A percentile compares a stretch with the other conserved stretches of the same genome.
Evolutionary conservation across 208 protist species (phyloP).

Genomic region (Leishmania guyanensis): DNA sequence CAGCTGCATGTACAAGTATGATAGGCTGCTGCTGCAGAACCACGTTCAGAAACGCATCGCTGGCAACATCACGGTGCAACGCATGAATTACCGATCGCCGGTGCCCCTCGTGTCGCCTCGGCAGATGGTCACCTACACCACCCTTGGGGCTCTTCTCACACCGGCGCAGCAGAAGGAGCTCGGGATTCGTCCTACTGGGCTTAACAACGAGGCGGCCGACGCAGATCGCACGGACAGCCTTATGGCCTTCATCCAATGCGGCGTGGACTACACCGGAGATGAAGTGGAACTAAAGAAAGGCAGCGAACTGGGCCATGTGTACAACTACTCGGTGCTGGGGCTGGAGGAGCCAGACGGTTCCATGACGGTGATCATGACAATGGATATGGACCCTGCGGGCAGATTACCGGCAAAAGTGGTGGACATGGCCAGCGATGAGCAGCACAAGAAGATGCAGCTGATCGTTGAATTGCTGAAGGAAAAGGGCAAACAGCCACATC

Average conservation of each 20-base stretch:
- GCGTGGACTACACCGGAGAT: conserved; percentile 32
- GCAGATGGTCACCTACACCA: conserved; percentile 39
- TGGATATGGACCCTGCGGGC: conserved; percentile 42
- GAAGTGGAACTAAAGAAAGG: conserved; percentile 20
- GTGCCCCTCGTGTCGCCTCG: conserved; percentile 32
- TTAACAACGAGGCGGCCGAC: neutral
- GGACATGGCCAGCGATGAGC: conserved; percentile 32
- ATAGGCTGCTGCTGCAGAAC: conserved; percentile 28
- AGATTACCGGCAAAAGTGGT: conserved; percentile 36
- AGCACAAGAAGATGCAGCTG: conserved; percentile 33
- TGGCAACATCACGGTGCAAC: conserved; percentile 34
- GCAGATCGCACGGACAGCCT: conserved; percentile 8
- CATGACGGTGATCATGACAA: conserved; percentile 38
- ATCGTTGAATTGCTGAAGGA: conserved; percentile 23
- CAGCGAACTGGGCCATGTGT: conserved; percentile 24
- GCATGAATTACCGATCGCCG: conserved; percentile 35
- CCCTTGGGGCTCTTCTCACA: conserved; percentile 36
- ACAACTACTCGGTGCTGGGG: conserved; percentile 37
- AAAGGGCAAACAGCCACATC: conserved; percentile 9
- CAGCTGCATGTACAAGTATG: conserved; percentile 40
- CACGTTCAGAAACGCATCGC: conserved; percentile 26
- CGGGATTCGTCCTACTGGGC: conserved; percentile 15
- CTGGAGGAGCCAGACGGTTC: conserved; percentile 54
- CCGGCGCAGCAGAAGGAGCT: conserved; percentile 42
- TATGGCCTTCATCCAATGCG: conserved; percentile 44